These are phyloP conservation scores for Trichoderma hamatum DNA, from an alignment of 2,329 filamentous ascomycete genomes.

Conservation along the genomic window DNA sequence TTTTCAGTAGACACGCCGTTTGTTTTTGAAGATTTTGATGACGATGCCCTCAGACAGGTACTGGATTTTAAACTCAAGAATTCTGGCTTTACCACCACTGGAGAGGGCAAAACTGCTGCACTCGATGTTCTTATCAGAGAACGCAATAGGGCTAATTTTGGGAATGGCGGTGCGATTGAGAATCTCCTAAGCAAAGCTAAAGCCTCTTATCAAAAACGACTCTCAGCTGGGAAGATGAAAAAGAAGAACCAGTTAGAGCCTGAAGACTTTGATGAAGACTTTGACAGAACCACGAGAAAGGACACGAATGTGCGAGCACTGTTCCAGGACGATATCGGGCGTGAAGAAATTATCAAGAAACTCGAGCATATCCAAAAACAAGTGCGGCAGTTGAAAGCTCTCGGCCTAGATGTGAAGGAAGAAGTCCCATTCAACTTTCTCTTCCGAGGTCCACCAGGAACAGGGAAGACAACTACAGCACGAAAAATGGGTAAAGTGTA, in stretches of 20 bases:
- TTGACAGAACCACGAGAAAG: slow-evolving; percentile 46
- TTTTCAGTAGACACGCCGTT: slow-evolving; percentile 69
- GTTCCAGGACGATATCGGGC: slow-evolving; percentile 63
- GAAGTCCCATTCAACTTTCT: slow-evolving; percentile 69
- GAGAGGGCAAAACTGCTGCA: slow-evolving; percentile 55
- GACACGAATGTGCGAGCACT: slow-evolving; percentile 53
- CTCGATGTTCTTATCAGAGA: slow-evolving; percentile 63
- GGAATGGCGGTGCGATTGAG: slow-evolving; percentile 75
- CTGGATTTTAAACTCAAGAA: slow-evolving; percentile 64
- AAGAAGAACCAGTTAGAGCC: slow-evolving; percentile 70
- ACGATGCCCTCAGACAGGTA: slow-evolving; percentile 61
- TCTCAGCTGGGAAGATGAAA: slow-evolving; percentile 31
- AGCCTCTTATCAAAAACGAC: slow-evolving; percentile 38
- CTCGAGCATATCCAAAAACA: slow-evolving; percentile 59
- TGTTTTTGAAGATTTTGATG: slow-evolving; percentile 67
- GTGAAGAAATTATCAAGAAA: slow-evolving; percentile 55
- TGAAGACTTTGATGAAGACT: slow-evolving; percentile 72
- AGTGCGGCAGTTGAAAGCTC: slow-evolving; percentile 35
- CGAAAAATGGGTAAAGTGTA: slow-evolving; percentile 75
- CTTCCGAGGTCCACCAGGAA: slow-evolving; percentile 67
- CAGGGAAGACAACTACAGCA: slow-evolving; percentile 74
- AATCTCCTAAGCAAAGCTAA: slow-evolving; percentile 65
- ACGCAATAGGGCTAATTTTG: slow-evolving; percentile 69
- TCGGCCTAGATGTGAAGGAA: slow-evolving; percentile 36
- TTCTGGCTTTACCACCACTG: slow-evolving; percentile 56